Base-by-base conservation (phyloP, 176 grass and related monocot species). In the Elymus sibiricus region DNA sequence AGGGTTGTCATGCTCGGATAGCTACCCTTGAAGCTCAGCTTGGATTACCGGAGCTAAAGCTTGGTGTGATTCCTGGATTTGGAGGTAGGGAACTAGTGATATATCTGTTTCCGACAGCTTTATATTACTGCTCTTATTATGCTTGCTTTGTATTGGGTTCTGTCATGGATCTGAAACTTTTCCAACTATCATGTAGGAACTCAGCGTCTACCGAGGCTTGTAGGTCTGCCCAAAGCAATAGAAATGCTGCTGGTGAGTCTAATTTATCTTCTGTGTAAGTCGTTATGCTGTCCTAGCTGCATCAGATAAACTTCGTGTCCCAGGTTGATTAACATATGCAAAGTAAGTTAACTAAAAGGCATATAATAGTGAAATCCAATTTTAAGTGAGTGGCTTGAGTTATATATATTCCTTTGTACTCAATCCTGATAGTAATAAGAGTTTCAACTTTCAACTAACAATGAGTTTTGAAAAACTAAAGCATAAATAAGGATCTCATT, bases 231-330 rank as follows among this genome's bases (percentile, higher is more conserved):
- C 10, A 98, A 98, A 86, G 96, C 93, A 74, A 87, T 91, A 76
- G 96, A 98, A 91, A 98, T 98, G 91, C 92, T 98, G 92, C 75
- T 98, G 90, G 93, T 98, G 78, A 87, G 96, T 90, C 38, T 87
- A 84, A 79, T 79, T 40, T 88, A 42, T 88, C 37, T 60, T 55
- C 24, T 82, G 51, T 76, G 44, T 77, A 56, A 83, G 26, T 70
- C 6, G 13, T 63, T 44, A 71, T 17, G 11, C 40, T 83, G 28
- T 22, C 11, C 27, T 74, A 17, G 39, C n/a, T 49, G 31, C 22
- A 19, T 28, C 67, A 46, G 43, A 64, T 81, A 80, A 60, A 32
- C 17, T 59, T 47, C 47, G 28, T 11, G 15, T 46, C 21, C 17
- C 62, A 69, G 47, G 26, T 44, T 78, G 21, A 44, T 26, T 37